A percentile compares a stretch with the other conserved stretches of the same genome.
phyloP scores from a whole-genome alignment of 2,329 filamentous ascomycete genomes.

The Colletotrichum lentis region DNA sequence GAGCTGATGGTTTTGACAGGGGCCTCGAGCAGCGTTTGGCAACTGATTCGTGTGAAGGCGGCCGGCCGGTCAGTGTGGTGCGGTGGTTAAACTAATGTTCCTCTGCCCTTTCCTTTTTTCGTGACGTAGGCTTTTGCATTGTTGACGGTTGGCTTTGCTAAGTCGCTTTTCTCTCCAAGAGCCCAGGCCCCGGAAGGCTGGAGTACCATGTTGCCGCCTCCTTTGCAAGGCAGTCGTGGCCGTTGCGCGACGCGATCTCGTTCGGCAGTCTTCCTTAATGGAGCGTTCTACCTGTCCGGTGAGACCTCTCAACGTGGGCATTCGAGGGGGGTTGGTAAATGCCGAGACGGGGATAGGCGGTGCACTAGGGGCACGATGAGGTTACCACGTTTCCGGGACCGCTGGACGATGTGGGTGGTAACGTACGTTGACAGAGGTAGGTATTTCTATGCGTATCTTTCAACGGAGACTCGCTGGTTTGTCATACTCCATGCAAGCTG shows the following conservation, averaged over 20 bases:
- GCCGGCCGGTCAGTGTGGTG: not conserved
- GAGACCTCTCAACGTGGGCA: not conserved
- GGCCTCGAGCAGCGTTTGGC: not conserved
- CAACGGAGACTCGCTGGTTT: slow-evolving; percentile 3
- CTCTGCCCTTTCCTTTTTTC: slow-evolving; percentile 4
- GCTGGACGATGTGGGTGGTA: not conserved
- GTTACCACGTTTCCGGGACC: slow-evolving; percentile 27
- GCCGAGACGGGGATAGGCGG: slow-evolving; percentile 14
- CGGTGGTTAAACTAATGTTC: slow-evolving; percentile 7
- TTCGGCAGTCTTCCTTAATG: not conserved
- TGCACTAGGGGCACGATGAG: slow-evolving; percentile 3
- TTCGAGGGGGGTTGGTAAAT: slow-evolving; percentile 9
- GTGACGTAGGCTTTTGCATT: not conserved
- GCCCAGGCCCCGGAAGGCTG: not conserved
- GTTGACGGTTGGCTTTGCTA: not conserved
- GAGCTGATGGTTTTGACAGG: not conserved
- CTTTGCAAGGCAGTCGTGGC: not conserved
- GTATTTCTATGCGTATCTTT: not conserved
- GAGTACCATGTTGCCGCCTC: slow-evolving; percentile 8
- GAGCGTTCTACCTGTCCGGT: not conserved
- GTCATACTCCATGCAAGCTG: not conserved
- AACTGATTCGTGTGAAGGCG: not conserved
- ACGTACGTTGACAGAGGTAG: not conserved
- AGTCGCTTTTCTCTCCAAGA: slow-evolving; percentile 15
- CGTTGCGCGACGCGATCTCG: slow-evolving; percentile 3